Evolutionary conservation across 352 stramenopile genomes (phyloP), one percentile per base, ranked within the genome.

Genomic region (Pythium apleroticum): DNA sequence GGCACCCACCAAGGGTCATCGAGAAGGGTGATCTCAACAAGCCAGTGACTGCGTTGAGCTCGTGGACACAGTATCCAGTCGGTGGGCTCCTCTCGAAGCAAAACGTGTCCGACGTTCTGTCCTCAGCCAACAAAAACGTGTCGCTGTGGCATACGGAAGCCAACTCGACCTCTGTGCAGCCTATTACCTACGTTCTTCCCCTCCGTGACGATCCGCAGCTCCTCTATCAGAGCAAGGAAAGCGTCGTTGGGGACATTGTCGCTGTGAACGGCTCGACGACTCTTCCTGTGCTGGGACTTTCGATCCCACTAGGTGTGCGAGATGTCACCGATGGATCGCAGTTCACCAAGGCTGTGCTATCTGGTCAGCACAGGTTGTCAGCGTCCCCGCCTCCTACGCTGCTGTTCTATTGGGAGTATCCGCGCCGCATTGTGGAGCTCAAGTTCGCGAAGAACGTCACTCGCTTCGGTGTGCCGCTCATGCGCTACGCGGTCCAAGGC

Each of bases 371-470:
- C 46, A 45, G 0, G 41, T 57, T 9, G 58, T 72, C 37, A 3
- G 19, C 15, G 2, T 87, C 81, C 19, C 77, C 77, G 5, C 81
- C 78, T 0, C 17, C 63, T 7, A 78, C 74, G 25, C 52, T 90
- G 17, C 63, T 76, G 19, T 85, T 90, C 41, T 88, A 86, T 52
- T 90, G 81, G 81, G 52, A 57, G 2, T 78, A 82, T 25, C 33
- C 71, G 8, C 74, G 64, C 1, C 79, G 81, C n/a, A 46, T 86
- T 25, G 74, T 72, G 28, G 63, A 81, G 52, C 60, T 81, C 33
- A 52, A 53, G 15, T 87, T 71, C 55, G 43, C 52, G n/a, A 69
- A 63, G 33, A 86, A 88, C 52, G 69, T 75, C 33, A 90, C 77
- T 20, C 72, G 79, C 10, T 90, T 84, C 45, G 79, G 81, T 1